Evolutionary conservation across 331 rosid genomes (phyloP), one percentile per base, ranked within the genome.

Genomic region (Acacia pycnantha): DNA sequence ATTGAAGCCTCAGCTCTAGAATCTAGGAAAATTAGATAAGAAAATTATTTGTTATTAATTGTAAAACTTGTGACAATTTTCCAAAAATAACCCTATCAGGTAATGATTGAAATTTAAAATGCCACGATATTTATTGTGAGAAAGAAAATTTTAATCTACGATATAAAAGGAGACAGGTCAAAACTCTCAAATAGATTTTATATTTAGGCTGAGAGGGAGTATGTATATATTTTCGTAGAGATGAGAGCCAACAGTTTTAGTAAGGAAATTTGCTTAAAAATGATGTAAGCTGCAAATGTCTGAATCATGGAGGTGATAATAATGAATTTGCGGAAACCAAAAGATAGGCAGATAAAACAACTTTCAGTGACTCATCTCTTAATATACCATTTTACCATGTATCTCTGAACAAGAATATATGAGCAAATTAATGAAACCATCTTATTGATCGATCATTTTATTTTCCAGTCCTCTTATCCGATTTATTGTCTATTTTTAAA

Each of bases 381-480:
- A 69, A 75, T 46, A 46, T 26, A 47, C 59, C 81, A 68, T 69
- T 47, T 74, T 54, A 15, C 56, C 65, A 66, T 75, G 46, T 26
- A 15, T 58, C 74, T 58, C 76, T 43, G 58, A 44, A 62, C 14
- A 61, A 61, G 37, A 14, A 27, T 19, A 48, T 71, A 56, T 48
- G 47, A 67, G 80, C 50, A 70, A 75, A n/a, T n/a, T n/a, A n/a
- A 68, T 15, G 68, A 33, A 64, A 43, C 51, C 59, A 51, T 76
- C 69, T 51, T 7, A 58, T 78, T 41, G 48, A 47, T 48, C 19
- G 2, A 31, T 51, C 33, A 22, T 29, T 2, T 22, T 46, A 15
- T 31, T 46, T 21, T 66, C 37, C 37, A 2, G 37, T 35, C 37
- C 37, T 35, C 37, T 35, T 35, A 35, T 35, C 37, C 37, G 6